These are phyloP conservation scores for Polytrichum formosum DNA, from an alignment of 225 moss, liverwort and hornwort genomes.

Conservation along the genomic window DNA sequence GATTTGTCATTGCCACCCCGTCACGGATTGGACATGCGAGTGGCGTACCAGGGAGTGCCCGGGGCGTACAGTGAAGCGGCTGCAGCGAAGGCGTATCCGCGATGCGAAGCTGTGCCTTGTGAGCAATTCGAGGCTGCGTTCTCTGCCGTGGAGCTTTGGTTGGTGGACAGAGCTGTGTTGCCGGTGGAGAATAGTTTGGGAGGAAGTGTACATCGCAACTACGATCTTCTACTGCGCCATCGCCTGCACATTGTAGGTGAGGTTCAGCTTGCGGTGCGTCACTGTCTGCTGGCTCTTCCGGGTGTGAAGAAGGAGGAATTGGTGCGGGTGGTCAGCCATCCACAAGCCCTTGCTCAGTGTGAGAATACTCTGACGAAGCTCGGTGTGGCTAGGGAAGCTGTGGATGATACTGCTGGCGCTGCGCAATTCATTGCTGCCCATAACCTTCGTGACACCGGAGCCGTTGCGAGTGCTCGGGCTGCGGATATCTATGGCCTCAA, in stretches of 20 bases:
- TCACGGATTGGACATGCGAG: constrained; percentile 73
- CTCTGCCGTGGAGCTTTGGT: constrained; percentile 93
- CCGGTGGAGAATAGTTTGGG: constrained; percentile 91
- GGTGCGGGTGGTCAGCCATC: constrained; percentile 83
- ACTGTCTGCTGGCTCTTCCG: constrained; percentile 81
- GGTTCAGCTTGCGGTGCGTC: constrained; percentile 91
- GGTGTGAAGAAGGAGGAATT: constrained; percentile 77
- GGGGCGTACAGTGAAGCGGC: constrained; percentile 98
- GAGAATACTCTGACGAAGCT: constrained; percentile 80
- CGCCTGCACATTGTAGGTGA: constrained; percentile 96
- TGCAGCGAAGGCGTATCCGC: constrained; percentile 90
- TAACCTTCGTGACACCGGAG: constrained; percentile 79
- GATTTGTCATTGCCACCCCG: constrained; percentile 77
- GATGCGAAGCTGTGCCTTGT: constrained; percentile 94
- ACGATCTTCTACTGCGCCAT: constrained; percentile 86
- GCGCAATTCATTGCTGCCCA: constrained; percentile 92
- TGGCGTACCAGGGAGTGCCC: constrained; percentile 95
- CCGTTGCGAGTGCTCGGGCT: constrained; percentile 89
- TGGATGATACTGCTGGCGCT: constrained; percentile 94
- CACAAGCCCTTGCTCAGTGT: constrained; percentile 88
- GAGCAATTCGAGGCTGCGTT: constrained; percentile 97
- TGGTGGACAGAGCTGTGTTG: constrained; percentile 87
- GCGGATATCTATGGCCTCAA: constrained; percentile 91
- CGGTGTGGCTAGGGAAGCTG: constrained; percentile 89
- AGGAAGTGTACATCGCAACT: constrained; percentile 91